These are phyloP conservation scores for Macrolepiota fuliginosa DNA, from an alignment of 768 basidiomycete species.

Conservation along the genomic window DNA sequence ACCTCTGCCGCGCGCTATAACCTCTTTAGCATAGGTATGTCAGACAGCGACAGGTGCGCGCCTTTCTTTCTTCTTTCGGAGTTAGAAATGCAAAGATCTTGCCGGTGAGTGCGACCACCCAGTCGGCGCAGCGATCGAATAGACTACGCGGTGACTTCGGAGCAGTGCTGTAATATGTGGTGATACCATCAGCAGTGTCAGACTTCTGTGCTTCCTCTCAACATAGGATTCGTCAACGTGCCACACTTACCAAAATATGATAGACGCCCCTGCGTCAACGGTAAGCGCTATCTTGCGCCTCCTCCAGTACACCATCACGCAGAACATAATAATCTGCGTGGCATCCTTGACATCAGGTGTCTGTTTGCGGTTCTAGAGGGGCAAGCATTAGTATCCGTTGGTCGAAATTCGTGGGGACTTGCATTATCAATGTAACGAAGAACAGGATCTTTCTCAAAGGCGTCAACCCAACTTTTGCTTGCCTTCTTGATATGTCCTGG, in stretches of 20 bases:
- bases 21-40: not conserved
- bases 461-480: conserved; percentile 21
- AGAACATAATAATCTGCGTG: conserved; percentile 14
- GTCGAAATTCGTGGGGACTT: not conserved
- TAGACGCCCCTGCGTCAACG: conserved; percentile 17
- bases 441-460: conserved; percentile 20
- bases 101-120: not conserved
- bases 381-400: not conserved
- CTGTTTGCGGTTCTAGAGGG: conserved; percentile 13
- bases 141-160: not conserved
- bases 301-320: conserved; percentile 15
- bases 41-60: not conserved
- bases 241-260: conserved; percentile 18
- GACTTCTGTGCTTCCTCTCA: not conserved
- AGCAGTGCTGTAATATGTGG: not conserved
- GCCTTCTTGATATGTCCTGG: conserved; percentile 23
- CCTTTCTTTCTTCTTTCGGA: conserved; percentile 3
- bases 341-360: conserved; percentile 5
- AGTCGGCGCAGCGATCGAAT: not conserved
- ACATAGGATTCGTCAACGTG: not conserved
- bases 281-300: conserved; percentile 19
- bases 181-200: not conserved
- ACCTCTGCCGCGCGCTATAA: conserved; percentile 20
- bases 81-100: not conserved
- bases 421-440: conserved; percentile 19